These are phyloP conservation scores for Sungouiella thailandica DNA, from an alignment of 805 yeast species.

Conservation along the genomic window DNA sequence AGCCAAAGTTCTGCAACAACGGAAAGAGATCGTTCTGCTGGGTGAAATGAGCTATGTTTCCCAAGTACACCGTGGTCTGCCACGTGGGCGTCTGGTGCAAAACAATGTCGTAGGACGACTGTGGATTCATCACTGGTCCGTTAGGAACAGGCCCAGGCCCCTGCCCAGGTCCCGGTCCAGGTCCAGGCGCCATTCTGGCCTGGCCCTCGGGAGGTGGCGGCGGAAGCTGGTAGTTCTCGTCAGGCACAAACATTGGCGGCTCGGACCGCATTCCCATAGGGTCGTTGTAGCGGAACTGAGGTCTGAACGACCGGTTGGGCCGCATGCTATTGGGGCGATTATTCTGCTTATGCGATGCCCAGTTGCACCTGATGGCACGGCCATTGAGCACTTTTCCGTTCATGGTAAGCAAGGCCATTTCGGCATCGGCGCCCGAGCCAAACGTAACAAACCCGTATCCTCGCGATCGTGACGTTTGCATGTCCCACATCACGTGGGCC, in stretches of 20 bases:
- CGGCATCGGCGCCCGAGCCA: conserved; percentile 62
- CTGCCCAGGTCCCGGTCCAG: too few relatives aligned
- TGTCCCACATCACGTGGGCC: conserved; percentile 97
- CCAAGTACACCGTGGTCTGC: conserved; percentile 84
- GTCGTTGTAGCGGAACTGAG: conserved; percentile 1
- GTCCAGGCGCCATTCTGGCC: conserved; percentile 1
- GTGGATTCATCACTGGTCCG: conserved; percentile 41
- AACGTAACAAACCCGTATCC: conserved; percentile 91
- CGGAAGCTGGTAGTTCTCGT: conserved; percentile 3
- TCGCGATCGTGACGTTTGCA: conserved; percentile 88
- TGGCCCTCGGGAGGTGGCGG: conserved; percentile 2
- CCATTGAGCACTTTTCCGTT: conserved; percentile 71
- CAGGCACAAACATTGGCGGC: background rate
- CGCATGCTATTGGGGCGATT: conserved; percentile 5
- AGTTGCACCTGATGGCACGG: conserved; percentile 75
- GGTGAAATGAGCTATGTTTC: conserved; percentile 75
- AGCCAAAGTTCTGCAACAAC: conserved; percentile 73
- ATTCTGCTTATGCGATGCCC: conserved; percentile 74
- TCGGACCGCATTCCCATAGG: background rate
- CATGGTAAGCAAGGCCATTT: conserved; percentile 64
- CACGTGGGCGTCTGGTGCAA: conserved; percentile 75
- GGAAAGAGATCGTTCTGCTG: conserved; percentile 71
- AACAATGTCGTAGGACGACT: conserved; percentile 63
- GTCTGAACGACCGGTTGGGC: conserved; percentile 4
- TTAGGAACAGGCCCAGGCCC: too few relatives aligned